These are phyloP conservation scores for Alisma plantagoaquatica DNA, from an alignment of 106 monocot genomes.

Conservation along the genomic window DNA sequence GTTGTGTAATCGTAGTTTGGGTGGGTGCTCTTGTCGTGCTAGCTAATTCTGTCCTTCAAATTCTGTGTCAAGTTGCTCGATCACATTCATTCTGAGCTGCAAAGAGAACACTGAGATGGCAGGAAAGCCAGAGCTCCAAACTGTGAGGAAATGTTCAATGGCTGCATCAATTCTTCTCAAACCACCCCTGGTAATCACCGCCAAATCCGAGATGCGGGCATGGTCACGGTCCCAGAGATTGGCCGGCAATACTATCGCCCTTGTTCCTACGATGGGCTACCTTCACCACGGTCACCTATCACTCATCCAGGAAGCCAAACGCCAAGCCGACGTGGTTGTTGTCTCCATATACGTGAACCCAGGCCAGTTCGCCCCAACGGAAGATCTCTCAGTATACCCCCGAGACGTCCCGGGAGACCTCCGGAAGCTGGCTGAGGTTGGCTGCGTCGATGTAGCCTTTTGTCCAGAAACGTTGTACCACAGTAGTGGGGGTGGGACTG, in stretches of 20 bases:
- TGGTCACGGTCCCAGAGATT: constrained; percentile 48
- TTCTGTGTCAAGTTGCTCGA: no score
- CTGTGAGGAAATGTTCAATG: no score
- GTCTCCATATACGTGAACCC: constrained; percentile 99
- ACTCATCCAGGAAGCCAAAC: constrained; percentile 38
- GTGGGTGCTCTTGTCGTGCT: no score
- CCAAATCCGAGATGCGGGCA: constrained; percentile 49
- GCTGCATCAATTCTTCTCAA: no score
- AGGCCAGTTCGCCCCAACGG: constrained; percentile 83
- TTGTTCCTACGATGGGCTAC: constrained; percentile 97
- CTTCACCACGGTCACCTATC: constrained; percentile 93
- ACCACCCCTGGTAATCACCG: constrained; percentile 39
- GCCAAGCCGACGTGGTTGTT: constrained; percentile 41
- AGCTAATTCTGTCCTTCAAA: no score
- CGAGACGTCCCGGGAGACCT: constrained; percentile 61
- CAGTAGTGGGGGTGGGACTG: neutral
- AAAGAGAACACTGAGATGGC: no score
- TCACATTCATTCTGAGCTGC: no score
- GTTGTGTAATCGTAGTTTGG: no score
- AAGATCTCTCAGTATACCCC: constrained; percentile 86
- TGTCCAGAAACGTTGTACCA: constrained; percentile 65
- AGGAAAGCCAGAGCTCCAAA: no score
- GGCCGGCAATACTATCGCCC: constrained; percentile 36
- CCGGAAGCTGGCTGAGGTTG: constrained; percentile 40
- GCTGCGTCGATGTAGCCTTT: constrained; percentile 58